Evolutionary conservation across 441 rosid genomes (phyloP).

Genomic region (Geranium incanum): DNA sequence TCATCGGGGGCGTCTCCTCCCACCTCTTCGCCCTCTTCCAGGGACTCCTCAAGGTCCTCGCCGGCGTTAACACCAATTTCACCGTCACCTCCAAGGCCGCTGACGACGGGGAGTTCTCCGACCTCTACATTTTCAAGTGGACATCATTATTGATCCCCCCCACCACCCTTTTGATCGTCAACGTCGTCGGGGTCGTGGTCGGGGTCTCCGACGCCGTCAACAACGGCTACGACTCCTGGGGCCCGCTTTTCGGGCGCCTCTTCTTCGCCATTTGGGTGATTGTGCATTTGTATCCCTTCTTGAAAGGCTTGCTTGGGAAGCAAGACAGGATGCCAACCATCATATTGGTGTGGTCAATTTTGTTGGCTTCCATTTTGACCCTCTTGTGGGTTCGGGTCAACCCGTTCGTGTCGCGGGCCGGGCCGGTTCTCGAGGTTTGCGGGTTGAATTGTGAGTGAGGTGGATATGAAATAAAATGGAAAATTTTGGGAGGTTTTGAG

Average conservation of each 20-base stretch:
- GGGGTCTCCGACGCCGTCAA: conserved; percentile 85
- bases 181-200: conserved; percentile 68
- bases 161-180: conserved; percentile 60
- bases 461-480: not conserved
- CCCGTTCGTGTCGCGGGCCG: conserved; percentile 62
- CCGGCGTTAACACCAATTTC: conserved; percentile 85
- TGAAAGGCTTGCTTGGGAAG: conserved; percentile 78
- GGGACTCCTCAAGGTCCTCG: conserved; percentile 88
- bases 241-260: conserved; percentile 75
- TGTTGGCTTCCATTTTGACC: conserved; percentile 72
- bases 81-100: conserved; percentile 90
- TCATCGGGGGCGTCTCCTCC: conserved; percentile 87
- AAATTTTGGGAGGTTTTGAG: not conserved
- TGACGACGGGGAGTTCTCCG: conserved; percentile 83
- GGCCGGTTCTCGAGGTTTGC: conserved; percentile 64
- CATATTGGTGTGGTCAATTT: conserved; percentile 82
- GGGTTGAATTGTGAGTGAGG: conserved; percentile 59
- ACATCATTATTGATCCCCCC: conserved; percentile 81
- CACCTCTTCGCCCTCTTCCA: conserved; percentile 92
- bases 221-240: conserved; percentile 93
- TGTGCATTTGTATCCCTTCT: conserved; percentile 89
- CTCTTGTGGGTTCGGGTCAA: conserved; percentile 86
- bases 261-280: conserved; percentile 93
- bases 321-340: conserved; percentile 82
- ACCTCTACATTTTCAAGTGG: conserved; percentile 90